phyloP scores from a whole-genome alignment of 106 monocot genomes.

The Dendrobium huoshanense region DNA sequence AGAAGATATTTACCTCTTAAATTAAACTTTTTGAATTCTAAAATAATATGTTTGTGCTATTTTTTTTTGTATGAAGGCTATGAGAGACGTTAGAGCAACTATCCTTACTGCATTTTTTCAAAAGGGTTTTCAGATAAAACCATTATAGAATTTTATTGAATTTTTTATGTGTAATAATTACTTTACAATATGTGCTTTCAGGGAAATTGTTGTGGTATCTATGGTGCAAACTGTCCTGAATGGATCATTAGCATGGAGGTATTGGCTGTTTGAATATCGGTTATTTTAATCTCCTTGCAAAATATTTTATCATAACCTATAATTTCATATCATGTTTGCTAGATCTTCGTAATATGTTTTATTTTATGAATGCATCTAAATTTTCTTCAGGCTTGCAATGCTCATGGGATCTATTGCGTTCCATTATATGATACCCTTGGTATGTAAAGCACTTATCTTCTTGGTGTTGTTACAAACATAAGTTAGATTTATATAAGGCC shows the following conservation, averaged over 20 bases:
- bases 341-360: background rate
- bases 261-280: background rate
- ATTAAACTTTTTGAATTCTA: background rate
- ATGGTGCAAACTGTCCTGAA: slow-evolving; percentile 71
- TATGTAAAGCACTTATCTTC: slow-evolving; percentile 20
- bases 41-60: background rate
- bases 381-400: slow-evolving; percentile 66
- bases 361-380: slow-evolving; percentile 1
- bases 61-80: background rate
- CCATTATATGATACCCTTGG: slow-evolving; percentile 92
- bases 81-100: background rate
- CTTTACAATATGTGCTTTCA: slow-evolving; percentile 17
- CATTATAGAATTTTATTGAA: background rate
- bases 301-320: background rate
- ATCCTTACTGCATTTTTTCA: background rate
- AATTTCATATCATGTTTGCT: slow-evolving; percentile 1
- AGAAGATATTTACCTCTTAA: background rate
- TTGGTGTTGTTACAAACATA: background rate
- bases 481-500: background rate
- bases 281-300: background rate
- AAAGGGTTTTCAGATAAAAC: background rate
- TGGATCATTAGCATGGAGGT: slow-evolving; percentile 97
- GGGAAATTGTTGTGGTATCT: slow-evolving; percentile 73
- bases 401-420: slow-evolving; percentile 87
- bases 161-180: background rate